These are phyloP conservation scores for Neonectria coccinea DNA, from an alignment of 2,329 filamentous ascomycete genomes.

Conservation along the genomic window DNA sequence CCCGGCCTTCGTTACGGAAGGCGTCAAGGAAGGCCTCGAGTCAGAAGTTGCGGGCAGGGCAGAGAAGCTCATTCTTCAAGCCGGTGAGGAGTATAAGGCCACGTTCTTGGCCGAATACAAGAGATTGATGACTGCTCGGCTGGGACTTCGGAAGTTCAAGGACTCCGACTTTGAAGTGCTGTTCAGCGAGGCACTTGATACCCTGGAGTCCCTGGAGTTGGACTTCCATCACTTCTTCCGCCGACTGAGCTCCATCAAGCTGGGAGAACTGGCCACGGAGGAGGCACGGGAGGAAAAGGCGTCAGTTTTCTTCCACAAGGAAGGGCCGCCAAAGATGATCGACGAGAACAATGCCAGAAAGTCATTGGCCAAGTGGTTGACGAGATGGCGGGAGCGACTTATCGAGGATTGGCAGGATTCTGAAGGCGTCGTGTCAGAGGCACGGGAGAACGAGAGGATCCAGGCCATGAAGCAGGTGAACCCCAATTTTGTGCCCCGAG, in stretches of 20 bases:
- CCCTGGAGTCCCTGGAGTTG: slow-evolving; percentile 82
- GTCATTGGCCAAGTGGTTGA: slow-evolving; percentile 82
- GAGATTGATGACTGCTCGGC: slow-evolving; percentile 80
- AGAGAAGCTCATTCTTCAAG: slow-evolving; percentile 83
- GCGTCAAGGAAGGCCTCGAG: slow-evolving; percentile 72
- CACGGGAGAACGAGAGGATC: slow-evolving; percentile 71
- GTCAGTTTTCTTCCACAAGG: slow-evolving; percentile 81
- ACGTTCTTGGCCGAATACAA: slow-evolving; percentile 93
- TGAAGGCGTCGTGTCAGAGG: slow-evolving; percentile 51
- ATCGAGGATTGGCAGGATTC: slow-evolving; percentile 79
- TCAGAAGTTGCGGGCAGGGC: slow-evolving; percentile 80
- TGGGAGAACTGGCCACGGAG: slow-evolving; percentile 73
- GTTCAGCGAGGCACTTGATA: slow-evolving; percentile 85
- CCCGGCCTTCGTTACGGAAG: slow-evolving; percentile 75
- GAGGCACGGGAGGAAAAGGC: slow-evolving; percentile 73
- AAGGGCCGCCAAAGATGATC: slow-evolving; percentile 70
- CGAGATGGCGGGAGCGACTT: slow-evolving; percentile 78
- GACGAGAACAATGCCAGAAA: slow-evolving; percentile 73
- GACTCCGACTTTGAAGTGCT: slow-evolving; percentile 82
- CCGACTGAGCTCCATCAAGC: slow-evolving; percentile 72
- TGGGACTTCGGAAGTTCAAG: slow-evolving; percentile 79
- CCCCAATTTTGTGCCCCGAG: slow-evolving; percentile 90
- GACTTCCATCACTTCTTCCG: slow-evolving; percentile 98
- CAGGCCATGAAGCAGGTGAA: slow-evolving; percentile 86
- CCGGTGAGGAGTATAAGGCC: slow-evolving; percentile 88